phyloP scores from a whole-genome alignment of 1,284 basidiomycete species.

The Trametes pubescens region DNA sequence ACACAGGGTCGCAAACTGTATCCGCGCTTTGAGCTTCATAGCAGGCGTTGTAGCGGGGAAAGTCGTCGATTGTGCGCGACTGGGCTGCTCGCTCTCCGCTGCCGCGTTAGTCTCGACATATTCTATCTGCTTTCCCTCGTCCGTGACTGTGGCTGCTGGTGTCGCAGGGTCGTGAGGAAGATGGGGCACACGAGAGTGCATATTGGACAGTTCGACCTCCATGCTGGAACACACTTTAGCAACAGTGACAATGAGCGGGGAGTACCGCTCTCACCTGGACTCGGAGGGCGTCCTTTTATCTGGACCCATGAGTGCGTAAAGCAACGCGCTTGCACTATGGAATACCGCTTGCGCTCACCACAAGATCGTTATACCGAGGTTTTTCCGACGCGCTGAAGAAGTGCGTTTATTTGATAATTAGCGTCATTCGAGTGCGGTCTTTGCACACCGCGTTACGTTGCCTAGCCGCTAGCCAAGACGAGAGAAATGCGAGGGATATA shows the following conservation, averaged over 20 bases:
- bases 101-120: conserved; percentile 8
- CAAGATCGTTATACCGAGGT: conserved; percentile 4
- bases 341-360: background rate
- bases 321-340: background rate
- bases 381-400: conserved; percentile 3
- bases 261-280: conserved; percentile 1
- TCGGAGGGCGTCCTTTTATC: background rate
- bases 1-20: conserved; percentile 52
- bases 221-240: conserved; percentile 3
- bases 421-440: background rate
- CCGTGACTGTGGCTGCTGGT: conserved; percentile 1
- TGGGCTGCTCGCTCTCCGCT: conserved; percentile 10
- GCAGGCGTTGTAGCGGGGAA: conserved; percentile 24
- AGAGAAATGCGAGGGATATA: background rate
- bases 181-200: conserved; percentile 28
- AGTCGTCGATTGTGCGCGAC: conserved; percentile 9
- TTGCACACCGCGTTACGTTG: background rate
- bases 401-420: background rate
- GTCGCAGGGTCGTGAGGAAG: conserved; percentile 21
- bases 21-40: conserved; percentile 31
- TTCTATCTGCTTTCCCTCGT: conserved; percentile 8
- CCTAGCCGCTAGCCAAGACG: background rate
- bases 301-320: background rate
- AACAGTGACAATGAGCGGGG: background rate
- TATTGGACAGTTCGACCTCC: conserved; percentile 25